A percentile compares a stretch with the other conserved stretches of the same genome.
These are phyloP conservation scores for Yamadazyma sp. DNA, from an alignment of 805 yeast species.

Conservation along the genomic window DNA sequence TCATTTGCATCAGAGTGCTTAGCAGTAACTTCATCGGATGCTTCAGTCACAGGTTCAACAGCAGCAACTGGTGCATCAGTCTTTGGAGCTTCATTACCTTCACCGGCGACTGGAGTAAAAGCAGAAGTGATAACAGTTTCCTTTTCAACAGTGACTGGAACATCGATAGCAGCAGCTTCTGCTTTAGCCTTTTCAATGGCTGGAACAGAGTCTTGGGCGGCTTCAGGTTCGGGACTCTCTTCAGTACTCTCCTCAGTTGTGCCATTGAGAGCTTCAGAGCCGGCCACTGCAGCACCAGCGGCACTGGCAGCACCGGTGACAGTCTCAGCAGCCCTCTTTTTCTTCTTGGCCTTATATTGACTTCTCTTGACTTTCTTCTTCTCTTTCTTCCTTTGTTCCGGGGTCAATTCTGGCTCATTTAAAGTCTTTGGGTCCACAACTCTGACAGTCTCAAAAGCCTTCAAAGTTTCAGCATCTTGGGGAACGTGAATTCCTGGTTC, in stretches of 20 bases:
- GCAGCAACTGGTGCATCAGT: conserved; percentile 14
- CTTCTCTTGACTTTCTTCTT: conserved; percentile 46
- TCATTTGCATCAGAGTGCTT: neutral
- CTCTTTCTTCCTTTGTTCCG: conserved; percentile 41
- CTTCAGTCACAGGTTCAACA: conserved; percentile 4
- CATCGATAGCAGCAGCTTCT: conserved; percentile 14
- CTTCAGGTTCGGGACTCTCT: conserved; percentile 25
- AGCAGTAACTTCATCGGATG: conserved; percentile 1
- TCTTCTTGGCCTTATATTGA: conserved; percentile 44
- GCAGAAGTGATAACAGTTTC: conserved; percentile 7
- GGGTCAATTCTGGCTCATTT: conserved; percentile 33
- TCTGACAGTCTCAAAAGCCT: conserved; percentile 60
- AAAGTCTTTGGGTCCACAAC: conserved; percentile 50
- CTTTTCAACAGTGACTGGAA: conserved; percentile 11
- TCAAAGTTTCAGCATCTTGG: conserved; percentile 57
- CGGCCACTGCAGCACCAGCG: conserved; percentile 9
- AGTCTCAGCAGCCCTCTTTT: conserved; percentile 26
- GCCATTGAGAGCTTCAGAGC: conserved; percentile 10
- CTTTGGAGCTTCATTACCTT: conserved; percentile 17
- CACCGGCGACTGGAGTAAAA: conserved; percentile 11
- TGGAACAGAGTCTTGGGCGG: conserved; percentile 4
- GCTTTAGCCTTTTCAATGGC: conserved; percentile 15
- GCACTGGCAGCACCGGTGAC: conserved; percentile 14
- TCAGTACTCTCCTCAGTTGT: conserved; percentile 17
- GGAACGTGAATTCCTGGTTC: conserved; percentile 79